Base-by-base conservation (phyloP, 345 rosid species). In the Schrenkiella parvula region DNA sequence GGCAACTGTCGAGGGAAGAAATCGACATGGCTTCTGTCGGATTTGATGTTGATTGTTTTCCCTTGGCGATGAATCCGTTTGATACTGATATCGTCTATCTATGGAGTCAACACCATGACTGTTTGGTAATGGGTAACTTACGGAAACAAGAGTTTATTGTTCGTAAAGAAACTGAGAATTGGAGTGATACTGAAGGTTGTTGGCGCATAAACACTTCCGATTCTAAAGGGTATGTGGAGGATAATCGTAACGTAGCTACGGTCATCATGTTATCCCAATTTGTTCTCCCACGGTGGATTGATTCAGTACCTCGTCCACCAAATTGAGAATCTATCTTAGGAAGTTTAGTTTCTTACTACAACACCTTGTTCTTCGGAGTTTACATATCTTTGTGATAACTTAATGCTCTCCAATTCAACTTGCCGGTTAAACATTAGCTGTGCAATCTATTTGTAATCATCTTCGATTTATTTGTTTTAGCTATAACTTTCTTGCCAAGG, bases 241-340 rank as follows among this genome's bases (percentile, higher is more conserved):
- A 2, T 4, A 2, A 0, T 8, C 1, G 57, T 13, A 0, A 29
- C 18, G 15, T 10, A 31, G 5, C 17, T 29, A 18, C 6, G 26
- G 28, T 57, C 14, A 1, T 57, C 12, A 57, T 44, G 57, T 32
- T 57, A 34, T 56, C 56, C 23, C 66, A 25, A 8, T 34, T 32
- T 44, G 73, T 69, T 26, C 66, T 69, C 13, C 47, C 32, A 23
- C 26, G 0, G 28, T 70, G 74, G 66, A 70, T 70, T 48, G 58
- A 70, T 29, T 56, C 44, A 1, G 44, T 69, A 31, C 64, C 35
- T 5, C 31, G 41, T 8, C 52, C 51, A 1, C 62, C 41, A 32
- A 58, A 23, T 35, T 69, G 65, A 68, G n/a, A 14, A 10, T 37
- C 61, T 13, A 21, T 38, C 4, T 17, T 43, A 2, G 54, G 53